Conservation (phyloP, 495 filamentous ascomycete species). For the Corynascus novoguineensis region DNA sequence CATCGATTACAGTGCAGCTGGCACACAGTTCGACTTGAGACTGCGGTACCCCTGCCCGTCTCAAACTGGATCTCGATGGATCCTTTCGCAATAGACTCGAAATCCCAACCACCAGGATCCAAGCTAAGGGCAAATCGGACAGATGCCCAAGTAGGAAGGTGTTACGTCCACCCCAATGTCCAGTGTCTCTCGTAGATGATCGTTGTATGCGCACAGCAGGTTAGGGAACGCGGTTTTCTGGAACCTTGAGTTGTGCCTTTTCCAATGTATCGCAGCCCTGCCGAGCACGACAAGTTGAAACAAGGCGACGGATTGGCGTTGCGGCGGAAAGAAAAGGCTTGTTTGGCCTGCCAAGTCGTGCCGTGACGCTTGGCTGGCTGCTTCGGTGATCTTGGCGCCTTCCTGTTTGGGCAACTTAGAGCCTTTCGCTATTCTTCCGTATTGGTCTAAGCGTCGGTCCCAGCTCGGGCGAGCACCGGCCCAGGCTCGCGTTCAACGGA, state of each 20-base stretch:
- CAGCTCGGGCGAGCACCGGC: not conserved
- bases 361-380: not conserved
- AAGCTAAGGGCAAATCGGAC: not conserved
- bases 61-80: not conserved
- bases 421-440: not conserved
- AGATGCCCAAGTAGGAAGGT: conserved; percentile 10
- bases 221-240: not conserved
- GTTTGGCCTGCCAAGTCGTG: not conserved
- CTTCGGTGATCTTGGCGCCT: conserved; percentile 10
- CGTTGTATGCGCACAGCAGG: not conserved
- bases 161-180: not conserved
- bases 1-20: too few species aligned
- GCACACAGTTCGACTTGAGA: too few species aligned
- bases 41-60: too few species aligned
- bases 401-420: conserved; percentile 6
- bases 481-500: too few species aligned
- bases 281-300: not conserved
- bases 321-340: not conserved
- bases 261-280: not conserved
- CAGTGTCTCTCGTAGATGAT: not conserved
- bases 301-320: not conserved
- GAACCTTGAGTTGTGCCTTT: not conserved
- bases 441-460: not conserved
- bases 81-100: not conserved
- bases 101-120: not conserved